phyloP scores from a whole-genome alignment of 768 basidiomycete species.

The Lepiota brunneoincarnata region DNA sequence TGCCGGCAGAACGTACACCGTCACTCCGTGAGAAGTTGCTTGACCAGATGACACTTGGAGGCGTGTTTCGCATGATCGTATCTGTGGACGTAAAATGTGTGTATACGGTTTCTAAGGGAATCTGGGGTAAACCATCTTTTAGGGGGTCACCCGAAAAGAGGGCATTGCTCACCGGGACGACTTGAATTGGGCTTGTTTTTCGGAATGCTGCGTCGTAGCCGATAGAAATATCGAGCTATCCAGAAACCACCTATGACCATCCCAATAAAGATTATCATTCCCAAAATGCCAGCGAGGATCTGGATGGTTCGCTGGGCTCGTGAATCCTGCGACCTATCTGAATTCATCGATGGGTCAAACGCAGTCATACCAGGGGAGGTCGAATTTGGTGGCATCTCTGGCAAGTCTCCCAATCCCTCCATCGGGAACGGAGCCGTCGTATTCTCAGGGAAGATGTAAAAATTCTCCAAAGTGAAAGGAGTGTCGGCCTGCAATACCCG shows the following conservation, averaged over 20 bases:
- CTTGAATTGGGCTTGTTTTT: conserved; percentile 4
- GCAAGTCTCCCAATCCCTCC: neutral
- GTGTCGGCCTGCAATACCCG: conserved; percentile 30
- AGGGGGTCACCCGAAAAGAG: neutral
- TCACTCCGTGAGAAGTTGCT: conserved; percentile 23
- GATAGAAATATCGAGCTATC: neutral
- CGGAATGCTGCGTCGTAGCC: conserved; percentile 2
- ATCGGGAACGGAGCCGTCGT: neutral
- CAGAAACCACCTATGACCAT: conserved; percentile 4
- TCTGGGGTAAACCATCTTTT: neutral
- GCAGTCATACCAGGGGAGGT: conserved; percentile 2
- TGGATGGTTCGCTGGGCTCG: conserved; percentile 2
- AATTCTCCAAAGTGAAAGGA: conserved; percentile 39
- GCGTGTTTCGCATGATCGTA: conserved; percentile 29
- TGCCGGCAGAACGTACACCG: conserved; percentile 16
- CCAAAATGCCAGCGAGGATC: conserved; percentile 11
- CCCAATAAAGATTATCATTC: conserved; percentile 11
- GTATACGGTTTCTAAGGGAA: conserved; percentile 27
- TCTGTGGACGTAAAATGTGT: conserved; percentile 34
- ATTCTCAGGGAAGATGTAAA: conserved; percentile 32
- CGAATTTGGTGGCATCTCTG: conserved; percentile 13
- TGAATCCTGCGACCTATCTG: neutral
- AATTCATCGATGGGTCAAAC: neutral
- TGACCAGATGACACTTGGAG: conserved; percentile 23
- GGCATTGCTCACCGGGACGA: conserved; percentile 20